A percentile compares a stretch with the other conserved stretches of the same genome.
These are phyloP conservation scores for Atkinsonella texensis DNA, from an alignment of 2,329 filamentous ascomycete genomes.

Conservation along the genomic window DNA sequence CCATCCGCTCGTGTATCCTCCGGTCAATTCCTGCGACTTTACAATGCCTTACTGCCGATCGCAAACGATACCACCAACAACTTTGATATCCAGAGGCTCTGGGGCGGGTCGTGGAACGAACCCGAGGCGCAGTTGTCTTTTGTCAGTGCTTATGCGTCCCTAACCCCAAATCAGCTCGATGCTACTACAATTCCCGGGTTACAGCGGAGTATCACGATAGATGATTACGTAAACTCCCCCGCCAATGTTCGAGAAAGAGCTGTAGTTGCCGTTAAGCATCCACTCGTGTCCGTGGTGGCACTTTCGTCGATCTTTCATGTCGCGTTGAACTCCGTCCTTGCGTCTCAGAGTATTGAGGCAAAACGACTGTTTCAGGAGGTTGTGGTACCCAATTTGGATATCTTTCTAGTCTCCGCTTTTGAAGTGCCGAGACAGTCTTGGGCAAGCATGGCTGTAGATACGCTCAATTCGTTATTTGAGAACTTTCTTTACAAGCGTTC, in stretches of 20 bases:
- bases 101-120: constrained; percentile 83
- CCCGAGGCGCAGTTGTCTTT: constrained; percentile 89
- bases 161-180: constrained; percentile 65
- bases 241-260: constrained; percentile 40
- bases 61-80: constrained; percentile 37
- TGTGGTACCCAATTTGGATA: constrained; percentile 61
- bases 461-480: constrained; percentile 65
- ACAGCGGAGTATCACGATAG: constrained; percentile 59
- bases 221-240: constrained; percentile 40
- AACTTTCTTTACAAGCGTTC: constrained; percentile 73
- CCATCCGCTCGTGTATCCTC: constrained; percentile 64
- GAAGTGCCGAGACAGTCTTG: constrained; percentile 62
- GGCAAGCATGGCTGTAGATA: constrained; percentile 63
- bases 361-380: constrained; percentile 55
- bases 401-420: constrained; percentile 68
- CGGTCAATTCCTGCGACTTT: constrained; percentile 69
- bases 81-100: constrained; percentile 78
- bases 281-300: constrained; percentile 79
- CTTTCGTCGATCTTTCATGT: constrained; percentile 58
- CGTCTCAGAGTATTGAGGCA: constrained; percentile 50
- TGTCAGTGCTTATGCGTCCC: constrained; percentile 71
- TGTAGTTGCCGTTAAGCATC: constrained; percentile 61
- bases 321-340: constrained; percentile 47
- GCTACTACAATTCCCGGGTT: constrained; percentile 75
- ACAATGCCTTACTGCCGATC: constrained; percentile 64